These are phyloP conservation scores for Hypoxylon sp. DNA, from an alignment of 2,329 filamentous ascomycete genomes.

Conservation along the genomic window DNA sequence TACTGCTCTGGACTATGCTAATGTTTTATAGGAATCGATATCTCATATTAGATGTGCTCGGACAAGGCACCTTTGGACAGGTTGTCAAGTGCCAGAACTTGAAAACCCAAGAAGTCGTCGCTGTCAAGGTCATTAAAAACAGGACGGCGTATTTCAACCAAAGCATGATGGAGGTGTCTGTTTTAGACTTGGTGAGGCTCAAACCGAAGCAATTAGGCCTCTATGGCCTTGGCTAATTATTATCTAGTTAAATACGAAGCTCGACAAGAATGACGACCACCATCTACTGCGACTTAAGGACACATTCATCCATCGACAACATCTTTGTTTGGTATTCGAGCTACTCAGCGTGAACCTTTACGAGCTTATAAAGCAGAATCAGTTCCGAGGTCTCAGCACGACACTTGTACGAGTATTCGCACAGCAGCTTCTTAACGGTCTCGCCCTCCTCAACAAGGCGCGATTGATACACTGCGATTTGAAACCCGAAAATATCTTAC, in stretches of 20 bases:
- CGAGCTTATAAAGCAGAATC: constrained; percentile 99
- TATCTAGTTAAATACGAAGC: constrained; percentile 90
- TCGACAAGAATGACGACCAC: constrained; percentile 99
- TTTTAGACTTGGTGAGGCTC: constrained; percentile 83
- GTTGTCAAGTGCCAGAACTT: constrained; percentile 99
- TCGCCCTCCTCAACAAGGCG: constrained; percentile 94
- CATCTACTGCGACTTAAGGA: constrained; percentile 95
- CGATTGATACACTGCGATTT: constrained; percentile 97
- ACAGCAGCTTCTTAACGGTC: constrained; percentile 92
- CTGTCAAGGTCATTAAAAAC: constrained; percentile 99
- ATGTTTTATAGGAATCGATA: constrained; percentile 81
- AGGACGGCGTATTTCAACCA: constrained; percentile 99
- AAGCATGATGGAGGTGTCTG: constrained; percentile 99
- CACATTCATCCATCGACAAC: constrained; percentile 97
- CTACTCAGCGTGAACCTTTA: constrained; percentile 97
- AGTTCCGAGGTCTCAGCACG: constrained; percentile 96
- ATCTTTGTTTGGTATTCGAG: constrained; percentile 97
- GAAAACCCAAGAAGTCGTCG: constrained; percentile 98
- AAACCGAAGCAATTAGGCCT: constrained; percentile 48
- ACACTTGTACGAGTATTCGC: constrained; percentile 97
- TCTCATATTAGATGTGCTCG: constrained; percentile 94
- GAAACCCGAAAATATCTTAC: constrained; percentile 96
- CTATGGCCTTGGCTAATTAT: constrained; percentile 47
- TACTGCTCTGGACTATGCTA: constrained; percentile 32
- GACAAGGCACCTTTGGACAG: constrained; percentile 97